Evolutionary conservation across 139 green algal species (phyloP).

Genomic region (Chlamydomonas asymmetrica): DNA sequence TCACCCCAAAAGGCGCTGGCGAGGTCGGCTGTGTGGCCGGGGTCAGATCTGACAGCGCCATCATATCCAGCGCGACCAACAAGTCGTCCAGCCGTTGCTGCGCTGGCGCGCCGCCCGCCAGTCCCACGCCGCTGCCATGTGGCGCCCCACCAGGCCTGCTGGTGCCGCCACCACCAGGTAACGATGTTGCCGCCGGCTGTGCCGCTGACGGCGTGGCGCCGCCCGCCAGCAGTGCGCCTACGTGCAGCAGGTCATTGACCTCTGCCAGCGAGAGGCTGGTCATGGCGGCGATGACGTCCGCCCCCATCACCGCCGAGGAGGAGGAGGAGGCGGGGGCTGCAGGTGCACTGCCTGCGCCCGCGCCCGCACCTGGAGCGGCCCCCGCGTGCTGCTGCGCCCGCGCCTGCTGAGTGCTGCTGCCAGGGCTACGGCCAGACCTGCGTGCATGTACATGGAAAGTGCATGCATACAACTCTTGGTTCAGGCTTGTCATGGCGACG

Average conservation of each 20-base stretch:
- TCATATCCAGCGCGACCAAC: conserved; percentile 12
- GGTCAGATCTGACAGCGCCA: background rate
- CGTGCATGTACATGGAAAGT: background rate
- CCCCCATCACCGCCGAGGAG: conserved; percentile 8
- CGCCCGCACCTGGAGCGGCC: background rate
- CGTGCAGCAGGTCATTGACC: conserved; percentile 35
- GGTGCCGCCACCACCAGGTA: background rate
- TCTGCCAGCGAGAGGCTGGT: conserved; percentile 35
- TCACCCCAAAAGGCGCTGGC: background rate
- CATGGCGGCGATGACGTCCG: conserved; percentile 33
- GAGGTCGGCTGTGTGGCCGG: background rate
- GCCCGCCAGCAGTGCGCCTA: background rate
- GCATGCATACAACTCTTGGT: too few species aligned
- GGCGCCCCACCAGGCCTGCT: background rate
- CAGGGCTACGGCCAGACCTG: background rate
- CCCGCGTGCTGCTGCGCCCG: background rate
- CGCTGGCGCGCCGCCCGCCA: conserved; percentile 5
- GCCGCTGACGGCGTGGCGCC: background rate
- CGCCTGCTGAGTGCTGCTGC: background rate
- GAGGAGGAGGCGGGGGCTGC: background rate
- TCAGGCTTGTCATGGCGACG: too few species aligned
- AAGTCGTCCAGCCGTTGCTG: conserved; percentile 13
- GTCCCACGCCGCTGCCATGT: background rate
- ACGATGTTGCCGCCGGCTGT: background rate
- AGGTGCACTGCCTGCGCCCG: background rate